Conservation (phyloP, 257 asterid species). For the Penstemon barbatus region DNA sequence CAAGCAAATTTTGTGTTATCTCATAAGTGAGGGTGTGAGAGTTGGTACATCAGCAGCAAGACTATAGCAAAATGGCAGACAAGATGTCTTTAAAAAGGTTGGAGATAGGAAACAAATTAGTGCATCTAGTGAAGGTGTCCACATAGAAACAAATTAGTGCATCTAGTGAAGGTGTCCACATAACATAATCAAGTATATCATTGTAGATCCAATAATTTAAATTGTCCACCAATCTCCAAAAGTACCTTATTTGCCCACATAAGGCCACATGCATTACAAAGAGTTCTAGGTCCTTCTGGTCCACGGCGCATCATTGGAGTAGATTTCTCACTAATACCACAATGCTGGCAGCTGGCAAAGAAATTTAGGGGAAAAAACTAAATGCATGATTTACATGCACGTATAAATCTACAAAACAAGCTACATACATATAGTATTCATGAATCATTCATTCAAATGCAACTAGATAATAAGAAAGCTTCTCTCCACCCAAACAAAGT, state of each 20-base stretch:
- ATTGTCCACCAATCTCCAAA: slow-evolving; percentile 19
- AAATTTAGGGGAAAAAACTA: slow-evolving; percentile 8
- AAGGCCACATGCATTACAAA: slow-evolving; percentile 85
- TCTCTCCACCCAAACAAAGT: neutral
- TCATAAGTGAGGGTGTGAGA: neutral
- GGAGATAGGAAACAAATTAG: neutral
- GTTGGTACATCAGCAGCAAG: slow-evolving; percentile 19
- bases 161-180: slow-evolving; percentile 11
- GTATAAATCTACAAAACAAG: slow-evolving; percentile 19
- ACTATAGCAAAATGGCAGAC: slow-evolving; percentile 8
- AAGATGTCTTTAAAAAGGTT: neutral
- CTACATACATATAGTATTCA: neutral
- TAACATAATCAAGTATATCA: slow-evolving; percentile 6
- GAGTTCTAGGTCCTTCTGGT: slow-evolving; percentile 86
- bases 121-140: slow-evolving; percentile 6
- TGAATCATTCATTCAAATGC: too few relatives aligned
- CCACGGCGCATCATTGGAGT: slow-evolving; percentile 94
- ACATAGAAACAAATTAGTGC: neutral
- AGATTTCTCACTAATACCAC: slow-evolving; percentile 66
- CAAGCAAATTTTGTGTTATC: neutral
- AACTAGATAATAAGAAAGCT: neutral
- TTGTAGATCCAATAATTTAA: neutral
- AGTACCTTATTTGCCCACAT: slow-evolving; percentile 87
- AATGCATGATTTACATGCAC: slow-evolving; percentile 8
- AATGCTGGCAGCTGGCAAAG: slow-evolving; percentile 63